phyloP scores from a whole-genome alignment of 1,139 yeast species.

The Arxiozyma bovina region DNA sequence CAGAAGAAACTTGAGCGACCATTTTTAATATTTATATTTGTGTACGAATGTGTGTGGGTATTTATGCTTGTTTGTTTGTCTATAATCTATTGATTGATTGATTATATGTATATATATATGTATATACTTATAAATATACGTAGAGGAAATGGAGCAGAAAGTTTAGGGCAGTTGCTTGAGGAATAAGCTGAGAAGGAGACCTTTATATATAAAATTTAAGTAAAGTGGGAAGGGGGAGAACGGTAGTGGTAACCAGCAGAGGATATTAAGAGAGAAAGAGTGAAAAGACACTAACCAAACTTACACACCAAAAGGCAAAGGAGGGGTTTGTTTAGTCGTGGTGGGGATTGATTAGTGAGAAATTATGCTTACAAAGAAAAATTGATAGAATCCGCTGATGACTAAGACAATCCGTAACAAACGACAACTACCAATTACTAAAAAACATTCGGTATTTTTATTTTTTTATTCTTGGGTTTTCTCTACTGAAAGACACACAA shows the following conservation, averaged over 20 bases:
- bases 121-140: too few species aligned
- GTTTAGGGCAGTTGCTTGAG: too few species aligned
- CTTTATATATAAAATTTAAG: neutral
- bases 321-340: neutral
- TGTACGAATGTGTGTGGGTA: slow-evolving; percentile 5
- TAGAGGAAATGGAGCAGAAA: too few species aligned
- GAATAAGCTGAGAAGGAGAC: neutral
- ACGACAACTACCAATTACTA: neutral
- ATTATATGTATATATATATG: neutral
- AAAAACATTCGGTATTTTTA: too few species aligned
- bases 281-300: too few species aligned
- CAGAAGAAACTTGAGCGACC: slow-evolving; percentile 40
- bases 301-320: too few species aligned
- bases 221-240: neutral
- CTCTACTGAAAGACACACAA: too few species aligned
- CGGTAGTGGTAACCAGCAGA: too few species aligned
- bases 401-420: neutral
- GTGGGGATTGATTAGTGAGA: neutral
- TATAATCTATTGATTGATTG: neutral
- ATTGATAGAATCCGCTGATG: neutral
- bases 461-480: too few species aligned
- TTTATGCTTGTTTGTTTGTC: neutral
- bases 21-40: slow-evolving; percentile 23
- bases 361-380: neutral
- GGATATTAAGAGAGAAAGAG: too few species aligned